Base-by-base conservation (phyloP, 352 stramenopile species). In the Phytophthora cryptogea region DNA sequence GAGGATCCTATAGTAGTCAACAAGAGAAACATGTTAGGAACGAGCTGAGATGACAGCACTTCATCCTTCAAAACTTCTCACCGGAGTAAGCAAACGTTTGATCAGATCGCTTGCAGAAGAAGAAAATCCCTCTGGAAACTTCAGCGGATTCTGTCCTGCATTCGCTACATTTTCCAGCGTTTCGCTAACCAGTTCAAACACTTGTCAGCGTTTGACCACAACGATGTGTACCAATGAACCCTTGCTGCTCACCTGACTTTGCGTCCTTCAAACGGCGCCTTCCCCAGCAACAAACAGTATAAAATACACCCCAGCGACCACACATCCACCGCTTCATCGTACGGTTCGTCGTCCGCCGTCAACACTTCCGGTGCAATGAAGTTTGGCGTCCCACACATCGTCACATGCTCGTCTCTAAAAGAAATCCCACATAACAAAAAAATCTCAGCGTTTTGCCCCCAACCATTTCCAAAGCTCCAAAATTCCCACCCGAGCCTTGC, bases 251-350 rank as follows among this genome's bases (percentile, higher is more conserved):
- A 89, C 82, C 80, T 89, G 36, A 92, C 80, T 77, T 80, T 79
- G 14, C 66, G 66, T 26, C 83, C 83, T 78, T 94, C 78, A 54
- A 91, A 94, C 3, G 85, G 86, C 10, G 86, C 68, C 28, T 72
- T 77, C 6, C 83, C 78, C 5, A 90, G 47, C 31, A 92, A 31
- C 13, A 94, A 68, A 42, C 77, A 85, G 68, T 88, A 83, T 10
- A 92, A 61, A 61, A 94, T 89, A 63, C 85, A 94, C 4, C 85
- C 85, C 20, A 94, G 58, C 1, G 85, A 94, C 83, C 85, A 94
- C 16, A 94, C 70, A 68, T 92, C 86, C 10, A 86, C 86, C 4
- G 78, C 72, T 30, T 86, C 60, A 47, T 76, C 71, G 64, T 93
- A 92, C 8, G 77, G 55, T n/a, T 52, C 59, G 26, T 65, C 61